These are phyloP conservation scores for Metahyphopichia silvanorum DNA, from an alignment of 805 yeast genomes.

Conservation along the genomic window DNA sequence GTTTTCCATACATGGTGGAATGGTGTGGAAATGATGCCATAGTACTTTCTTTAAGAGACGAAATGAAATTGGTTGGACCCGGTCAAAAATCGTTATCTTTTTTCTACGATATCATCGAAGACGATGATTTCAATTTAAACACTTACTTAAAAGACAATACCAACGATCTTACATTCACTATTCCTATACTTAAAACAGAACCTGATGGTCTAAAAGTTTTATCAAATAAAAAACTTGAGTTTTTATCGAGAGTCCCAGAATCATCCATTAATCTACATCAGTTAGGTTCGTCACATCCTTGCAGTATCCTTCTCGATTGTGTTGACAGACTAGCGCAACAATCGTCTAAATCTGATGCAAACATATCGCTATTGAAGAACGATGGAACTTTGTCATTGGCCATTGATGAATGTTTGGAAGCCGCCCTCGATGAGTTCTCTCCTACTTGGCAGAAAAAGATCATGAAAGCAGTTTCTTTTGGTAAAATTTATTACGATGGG, in stretches of 20 bases:
- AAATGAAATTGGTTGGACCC: conserved; percentile 69
- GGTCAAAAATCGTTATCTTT: conserved; percentile 54
- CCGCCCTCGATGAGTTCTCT: conserved; percentile 76
- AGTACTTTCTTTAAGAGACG: conserved; percentile 59
- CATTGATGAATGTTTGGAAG: conserved; percentile 65
- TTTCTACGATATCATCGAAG: conserved; percentile 39
- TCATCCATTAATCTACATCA: conserved; percentile 61
- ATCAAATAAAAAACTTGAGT: conserved; percentile 55
- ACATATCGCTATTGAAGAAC: conserved; percentile 49
- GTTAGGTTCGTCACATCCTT: conserved; percentile 80
- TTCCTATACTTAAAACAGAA: conserved; percentile 48
- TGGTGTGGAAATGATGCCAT: conserved; percentile 93
- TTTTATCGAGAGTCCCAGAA: conserved; percentile 60
- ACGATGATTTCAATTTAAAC: conserved; percentile 29
- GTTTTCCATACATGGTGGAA: conserved; percentile 45
- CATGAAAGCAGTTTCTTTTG: conserved; percentile 80
- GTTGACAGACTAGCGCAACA: conserved; percentile 54
- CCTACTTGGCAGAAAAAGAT: conserved; percentile 76
- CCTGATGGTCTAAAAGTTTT: conserved; percentile 70
- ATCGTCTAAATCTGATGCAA: conserved; percentile 80
- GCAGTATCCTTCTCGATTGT: conserved; percentile 81
- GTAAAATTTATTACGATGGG: conserved; percentile 58
- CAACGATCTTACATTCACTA: conserved; percentile 23
- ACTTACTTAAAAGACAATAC: conserved; percentile 5
- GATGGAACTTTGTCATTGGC: conserved; percentile 52